Conservation (phyloP, 1,139 yeast genomes). For the Yamadazyma atmosphaerica region DNA sequence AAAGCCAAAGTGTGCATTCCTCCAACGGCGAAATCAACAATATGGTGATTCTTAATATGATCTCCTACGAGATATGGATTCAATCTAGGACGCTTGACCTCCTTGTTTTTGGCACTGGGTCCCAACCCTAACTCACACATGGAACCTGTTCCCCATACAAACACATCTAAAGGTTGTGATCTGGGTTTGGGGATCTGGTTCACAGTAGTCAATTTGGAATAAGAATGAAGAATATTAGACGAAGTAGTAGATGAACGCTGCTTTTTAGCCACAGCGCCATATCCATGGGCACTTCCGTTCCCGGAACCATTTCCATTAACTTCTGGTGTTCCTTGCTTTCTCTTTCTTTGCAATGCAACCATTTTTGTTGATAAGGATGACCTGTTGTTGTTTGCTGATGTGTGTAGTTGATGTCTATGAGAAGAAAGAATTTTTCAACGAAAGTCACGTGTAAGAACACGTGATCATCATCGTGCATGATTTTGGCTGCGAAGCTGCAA, state of each 20-base stretch:
- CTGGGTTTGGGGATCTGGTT: constrained; percentile 42
- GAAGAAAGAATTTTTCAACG: neutral
- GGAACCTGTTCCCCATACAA: constrained; percentile 95
- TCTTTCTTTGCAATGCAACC: constrained; percentile 49
- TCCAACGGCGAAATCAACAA: constrained; percentile 88
- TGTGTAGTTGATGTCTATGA: neutral
- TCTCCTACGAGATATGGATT: constrained; percentile 63
- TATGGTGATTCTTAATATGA: too few species aligned
- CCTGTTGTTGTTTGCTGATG: neutral
- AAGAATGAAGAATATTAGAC: constrained; percentile 46
- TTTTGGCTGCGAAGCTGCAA: too few species aligned
- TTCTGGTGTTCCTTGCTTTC: constrained; percentile 21
- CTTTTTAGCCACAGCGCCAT: constrained; percentile 21
- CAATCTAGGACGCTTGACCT: constrained; percentile 91
- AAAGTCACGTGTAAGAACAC: too few species aligned
- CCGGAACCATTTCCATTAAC: constrained; percentile 7
- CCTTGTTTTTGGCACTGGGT: constrained; percentile 81
- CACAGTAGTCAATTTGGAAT: constrained; percentile 48
- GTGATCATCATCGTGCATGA: too few species aligned
- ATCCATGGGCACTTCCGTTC: neutral
- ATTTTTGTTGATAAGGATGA: constrained; percentile 23
- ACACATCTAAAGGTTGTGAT: constrained; percentile 62
- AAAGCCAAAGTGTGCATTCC: constrained; percentile 93
- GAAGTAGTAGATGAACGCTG: constrained; percentile 38
- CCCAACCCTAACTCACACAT: constrained; percentile 98